phyloP scores from a whole-genome alignment of 345 rosid species.

The Salix viminalis region DNA sequence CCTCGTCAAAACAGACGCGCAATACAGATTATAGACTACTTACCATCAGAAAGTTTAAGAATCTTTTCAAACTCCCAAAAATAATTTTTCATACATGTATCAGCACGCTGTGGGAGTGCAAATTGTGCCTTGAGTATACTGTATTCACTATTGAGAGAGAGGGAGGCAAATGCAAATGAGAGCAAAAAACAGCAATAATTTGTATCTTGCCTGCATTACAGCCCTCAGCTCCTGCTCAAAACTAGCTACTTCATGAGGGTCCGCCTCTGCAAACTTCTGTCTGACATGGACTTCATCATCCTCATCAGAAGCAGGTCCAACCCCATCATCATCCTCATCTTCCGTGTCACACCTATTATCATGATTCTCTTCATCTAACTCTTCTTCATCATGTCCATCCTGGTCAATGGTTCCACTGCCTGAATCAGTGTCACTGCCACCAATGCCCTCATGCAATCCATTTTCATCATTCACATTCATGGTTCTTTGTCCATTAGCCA shows the following conservation, averaged over 20 bases:
- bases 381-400: slow-evolving; percentile 69
- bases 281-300: slow-evolving; percentile 85
- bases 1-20: neutral
- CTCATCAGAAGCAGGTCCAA: slow-evolving; percentile 73
- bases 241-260: slow-evolving; percentile 70
- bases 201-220: slow-evolving; percentile 68
- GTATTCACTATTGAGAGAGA: neutral
- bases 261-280: slow-evolving; percentile 71
- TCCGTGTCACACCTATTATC: slow-evolving; percentile 63
- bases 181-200: slow-evolving; percentile 2
- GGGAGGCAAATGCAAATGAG: neutral
- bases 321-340: slow-evolving; percentile 59
- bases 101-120: neutral
- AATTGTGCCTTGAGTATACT: neutral
- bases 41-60: neutral
- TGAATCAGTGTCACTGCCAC: slow-evolving; percentile 75
- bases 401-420: slow-evolving; percentile 70
- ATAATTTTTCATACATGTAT: neutral
- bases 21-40: neutral
- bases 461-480: slow-evolving; percentile 59
- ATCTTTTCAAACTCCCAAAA: neutral
- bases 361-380: slow-evolving; percentile 72
- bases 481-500: slow-evolving; percentile 41
- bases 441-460: slow-evolving; percentile 55
- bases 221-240: slow-evolving; percentile 91